A percentile compares a stretch with the other conserved stretches of the same genome.
phyloP scores from a whole-genome alignment of 331 rosid genomes.

The Pyrus hybrid region DNA sequence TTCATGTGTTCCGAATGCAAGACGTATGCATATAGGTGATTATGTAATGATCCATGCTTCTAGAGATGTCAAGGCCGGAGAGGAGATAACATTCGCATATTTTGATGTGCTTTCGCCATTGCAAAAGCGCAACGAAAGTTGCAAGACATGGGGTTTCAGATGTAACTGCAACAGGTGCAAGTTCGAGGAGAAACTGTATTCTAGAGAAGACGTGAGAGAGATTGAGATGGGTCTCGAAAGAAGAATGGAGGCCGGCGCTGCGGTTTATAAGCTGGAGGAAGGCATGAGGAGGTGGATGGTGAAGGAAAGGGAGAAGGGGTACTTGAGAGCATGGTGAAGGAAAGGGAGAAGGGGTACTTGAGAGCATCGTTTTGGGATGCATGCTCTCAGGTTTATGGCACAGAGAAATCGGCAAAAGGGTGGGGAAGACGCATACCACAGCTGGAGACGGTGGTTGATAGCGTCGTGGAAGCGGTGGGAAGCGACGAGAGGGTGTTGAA shows the following conservation, averaged over 20 bases:
- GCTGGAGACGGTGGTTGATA: conserved; percentile 34
- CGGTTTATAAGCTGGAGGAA: conserved; percentile 57
- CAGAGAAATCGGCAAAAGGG: conserved; percentile 50
- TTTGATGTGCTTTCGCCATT: conserved; percentile 42
- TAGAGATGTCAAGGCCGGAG: conserved; percentile 71
- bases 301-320: conserved; percentile 62
- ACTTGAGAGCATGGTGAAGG: conserved; percentile 71
- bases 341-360: conserved; percentile 57
- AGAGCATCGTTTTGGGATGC: conserved; percentile 80
- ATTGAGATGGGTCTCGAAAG: conserved; percentile 59
- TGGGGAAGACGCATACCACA: conserved; percentile 70
- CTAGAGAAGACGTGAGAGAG: conserved; percentile 47
- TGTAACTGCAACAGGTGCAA: conserved; percentile 74
- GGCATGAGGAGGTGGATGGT: conserved; percentile 67
- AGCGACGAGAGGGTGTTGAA: conserved; percentile 67
- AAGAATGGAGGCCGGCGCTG: conserved; percentile 53
- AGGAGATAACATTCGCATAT: conserved; percentile 71
- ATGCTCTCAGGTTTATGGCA: conserved; percentile 37
- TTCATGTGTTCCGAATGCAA: conserved; percentile 65
- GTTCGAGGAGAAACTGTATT: conserved; percentile 47
- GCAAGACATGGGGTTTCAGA: conserved; percentile 64
- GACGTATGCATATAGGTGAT: conserved; percentile 78
- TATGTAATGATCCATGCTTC: conserved; percentile 68
- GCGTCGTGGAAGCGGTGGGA: conserved; percentile 54
- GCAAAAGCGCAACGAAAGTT: conserved; percentile 49